phyloP scores from a whole-genome alignment of 192 early-diverging fungal genomes.

The Chytriomyces hyalinus region DNA sequence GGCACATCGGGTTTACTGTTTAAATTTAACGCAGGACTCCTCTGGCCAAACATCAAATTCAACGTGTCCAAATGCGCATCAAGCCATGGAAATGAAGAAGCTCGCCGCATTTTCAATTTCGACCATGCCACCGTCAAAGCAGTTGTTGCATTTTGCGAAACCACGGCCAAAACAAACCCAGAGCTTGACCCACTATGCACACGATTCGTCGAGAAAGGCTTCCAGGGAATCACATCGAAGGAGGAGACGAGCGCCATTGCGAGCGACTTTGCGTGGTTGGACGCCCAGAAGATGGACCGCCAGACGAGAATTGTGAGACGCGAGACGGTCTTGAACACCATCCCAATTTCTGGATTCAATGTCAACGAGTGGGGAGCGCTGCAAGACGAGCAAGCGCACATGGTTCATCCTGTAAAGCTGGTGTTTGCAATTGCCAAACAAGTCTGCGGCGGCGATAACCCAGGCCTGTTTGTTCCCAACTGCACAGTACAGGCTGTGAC shows the following conservation, averaged over 20 bases:
- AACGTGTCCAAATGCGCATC: slow-evolving; percentile 28
- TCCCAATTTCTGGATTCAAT: neutral
- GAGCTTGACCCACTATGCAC: slow-evolving; percentile 22
- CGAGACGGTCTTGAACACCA: neutral
- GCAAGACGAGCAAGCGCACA: neutral
- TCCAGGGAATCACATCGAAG: neutral
- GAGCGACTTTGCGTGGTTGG: slow-evolving; percentile 23
- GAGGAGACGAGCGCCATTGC: neutral
- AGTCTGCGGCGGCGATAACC: neutral
- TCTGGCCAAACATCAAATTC: slow-evolving; percentile 20
- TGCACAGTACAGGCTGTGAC: neutral
- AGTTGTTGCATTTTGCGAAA: neutral
- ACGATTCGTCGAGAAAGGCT: slow-evolving; percentile 27
- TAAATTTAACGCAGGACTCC: slow-evolving; percentile 1
- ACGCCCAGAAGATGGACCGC: neutral
- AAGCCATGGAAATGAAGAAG: slow-evolving; percentile 11
- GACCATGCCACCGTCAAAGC: slow-evolving; percentile 30
- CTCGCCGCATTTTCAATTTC: slow-evolving; percentile 34
- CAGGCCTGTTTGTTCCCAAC: slow-evolving; percentile 6
- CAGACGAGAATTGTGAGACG: slow-evolving; percentile 19
- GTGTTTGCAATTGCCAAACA: slow-evolving; percentile 6
- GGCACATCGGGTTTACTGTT: neutral
- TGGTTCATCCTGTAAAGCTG: slow-evolving; percentile 10
- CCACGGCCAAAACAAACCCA: neutral
- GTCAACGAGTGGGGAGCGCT: neutral